These are phyloP conservation scores for Phytophthora kernoviae DNA, from an alignment of 352 stramenopile genomes.

Conservation along the genomic window DNA sequence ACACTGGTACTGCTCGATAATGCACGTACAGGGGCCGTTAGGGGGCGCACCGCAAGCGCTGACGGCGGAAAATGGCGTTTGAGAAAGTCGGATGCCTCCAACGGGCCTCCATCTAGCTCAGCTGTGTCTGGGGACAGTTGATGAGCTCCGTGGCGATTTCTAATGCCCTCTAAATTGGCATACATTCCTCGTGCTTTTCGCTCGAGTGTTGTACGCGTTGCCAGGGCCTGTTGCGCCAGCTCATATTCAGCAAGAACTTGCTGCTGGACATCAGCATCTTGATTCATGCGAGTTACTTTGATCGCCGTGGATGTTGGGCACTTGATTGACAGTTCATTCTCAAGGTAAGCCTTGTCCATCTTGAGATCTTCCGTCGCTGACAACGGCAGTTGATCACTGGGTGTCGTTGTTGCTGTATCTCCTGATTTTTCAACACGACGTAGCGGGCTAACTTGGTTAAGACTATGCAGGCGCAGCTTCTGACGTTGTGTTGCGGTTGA, in stretches of 20 bases:
- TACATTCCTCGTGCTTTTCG: conserved; percentile 66
- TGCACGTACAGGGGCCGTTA: conserved; percentile 43
- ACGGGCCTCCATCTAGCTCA: conserved; percentile 5
- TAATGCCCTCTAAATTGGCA: conserved; percentile 40
- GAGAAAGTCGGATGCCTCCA: conserved; percentile 59
- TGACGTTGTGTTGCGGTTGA: conserved; percentile 11
- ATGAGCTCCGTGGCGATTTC: conserved; percentile 12
- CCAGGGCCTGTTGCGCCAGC: conserved; percentile 42
- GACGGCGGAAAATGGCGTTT: conserved; percentile 47
- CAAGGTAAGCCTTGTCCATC: conserved; percentile 67
- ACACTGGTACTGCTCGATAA: conserved; percentile 12
- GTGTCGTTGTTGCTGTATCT: conserved; percentile 22
- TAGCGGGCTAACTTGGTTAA: conserved; percentile 48
- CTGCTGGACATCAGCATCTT: conserved; percentile 37
- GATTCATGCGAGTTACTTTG: conserved; percentile 9
- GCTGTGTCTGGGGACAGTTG: conserved; percentile 6
- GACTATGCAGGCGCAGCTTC: conserved; percentile 51
- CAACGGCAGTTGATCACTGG: conserved; percentile 32
- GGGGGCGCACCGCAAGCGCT: conserved; percentile 39
- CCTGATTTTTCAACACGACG: conserved; percentile 42
- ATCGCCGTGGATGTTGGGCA: conserved; percentile 29
- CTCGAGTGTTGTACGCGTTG: conserved; percentile 46
- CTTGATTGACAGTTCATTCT: conserved; percentile 56
- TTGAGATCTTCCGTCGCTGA: conserved; percentile 47
- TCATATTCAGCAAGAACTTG: conserved; percentile 48